A percentile compares a stretch with the other conserved stretches of the same genome.
Evolutionary conservation across 345 rosid species (phyloP).

Genomic region (Garcia nutans): DNA sequence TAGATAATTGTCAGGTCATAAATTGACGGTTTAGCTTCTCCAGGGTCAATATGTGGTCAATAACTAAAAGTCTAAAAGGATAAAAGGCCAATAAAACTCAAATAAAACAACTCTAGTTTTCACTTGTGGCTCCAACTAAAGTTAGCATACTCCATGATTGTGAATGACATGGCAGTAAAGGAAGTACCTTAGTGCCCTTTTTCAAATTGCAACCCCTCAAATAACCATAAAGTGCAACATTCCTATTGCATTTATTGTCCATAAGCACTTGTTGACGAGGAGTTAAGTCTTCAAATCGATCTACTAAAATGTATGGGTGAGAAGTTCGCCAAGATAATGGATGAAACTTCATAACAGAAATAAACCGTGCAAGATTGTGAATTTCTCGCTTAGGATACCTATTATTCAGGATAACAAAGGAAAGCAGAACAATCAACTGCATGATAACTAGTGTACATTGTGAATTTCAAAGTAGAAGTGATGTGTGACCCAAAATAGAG

Average conservation of each 20-base stretch:
- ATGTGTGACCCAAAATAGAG: not conserved
- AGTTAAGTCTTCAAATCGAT: slow-evolving; percentile 94
- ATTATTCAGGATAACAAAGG: slow-evolving; percentile 19
- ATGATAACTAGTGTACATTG: not conserved
- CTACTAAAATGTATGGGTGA: slow-evolving; percentile 89
- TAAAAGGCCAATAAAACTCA: not conserved
- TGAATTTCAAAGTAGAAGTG: not conserved
- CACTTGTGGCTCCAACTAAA: not conserved
- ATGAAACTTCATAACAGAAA: slow-evolving; percentile 72
- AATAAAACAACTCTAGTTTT: not conserved
- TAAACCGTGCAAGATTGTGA: slow-evolving; percentile 78
- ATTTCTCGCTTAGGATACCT: slow-evolving; percentile 85
- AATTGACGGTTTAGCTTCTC: not conserved
- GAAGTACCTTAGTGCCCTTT: slow-evolving; percentile 73
- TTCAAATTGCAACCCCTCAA: slow-evolving; percentile 94
- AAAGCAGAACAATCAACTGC: not conserved
- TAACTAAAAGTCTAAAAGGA: not conserved
- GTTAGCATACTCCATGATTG: not conserved
- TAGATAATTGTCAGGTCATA: not conserved
- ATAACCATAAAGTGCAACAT: slow-evolving; percentile 83
- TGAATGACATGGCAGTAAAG: not conserved
- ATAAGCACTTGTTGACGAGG: slow-evolving; percentile 68
- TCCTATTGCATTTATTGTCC: slow-evolving; percentile 82
- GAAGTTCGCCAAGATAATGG: slow-evolving; percentile 84
- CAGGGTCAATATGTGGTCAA: not conserved